These are phyloP conservation scores for Euphorbia tirucalli DNA, from an alignment of 345 rosid species.

Conservation along the genomic window DNA sequence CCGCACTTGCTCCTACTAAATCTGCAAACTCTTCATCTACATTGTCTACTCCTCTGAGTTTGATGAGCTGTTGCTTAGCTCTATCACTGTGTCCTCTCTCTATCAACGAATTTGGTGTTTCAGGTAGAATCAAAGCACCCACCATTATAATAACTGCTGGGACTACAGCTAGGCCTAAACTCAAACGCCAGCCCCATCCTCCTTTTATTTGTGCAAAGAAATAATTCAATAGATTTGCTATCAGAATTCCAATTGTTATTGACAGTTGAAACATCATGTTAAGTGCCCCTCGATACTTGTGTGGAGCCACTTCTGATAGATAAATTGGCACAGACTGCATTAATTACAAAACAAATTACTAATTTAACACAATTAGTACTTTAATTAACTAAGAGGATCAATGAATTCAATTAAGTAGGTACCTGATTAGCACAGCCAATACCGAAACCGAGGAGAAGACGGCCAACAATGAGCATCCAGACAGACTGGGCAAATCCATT, in stretches of 20 bases:
- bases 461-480: constrained; percentile 35
- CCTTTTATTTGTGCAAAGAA: constrained; percentile 15
- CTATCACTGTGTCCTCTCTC: constrained; percentile 25
- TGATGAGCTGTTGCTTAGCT: constrained; percentile 27
- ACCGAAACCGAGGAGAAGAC: constrained; percentile 38
- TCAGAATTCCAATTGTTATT: constrained; percentile 35
- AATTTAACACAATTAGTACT: too few relatives aligned
- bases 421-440: constrained; percentile 44
- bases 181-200: constrained; percentile 30
- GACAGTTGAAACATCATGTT: constrained; percentile 31
- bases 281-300: constrained; percentile 30
- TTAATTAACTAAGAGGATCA: too few relatives aligned
- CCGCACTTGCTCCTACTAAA: constrained; percentile 26
- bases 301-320: constrained; percentile 38
- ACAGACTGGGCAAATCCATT: constrained; percentile 28
- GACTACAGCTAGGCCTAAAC: constrained; percentile 35
- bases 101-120: constrained; percentile 41
- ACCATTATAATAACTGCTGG: constrained; percentile 23
- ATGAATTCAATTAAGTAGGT: too few relatives aligned
- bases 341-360: too few relatives aligned
- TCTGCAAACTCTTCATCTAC: constrained; percentile 42
- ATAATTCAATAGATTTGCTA: constrained; percentile 35
- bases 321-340: constrained; percentile 39
- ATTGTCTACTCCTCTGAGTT: constrained; percentile 23
- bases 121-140: constrained; percentile 24